phyloP scores from a whole-genome alignment of 768 basidiomycete genomes.

The Rhodocollybia butyracea region DNA sequence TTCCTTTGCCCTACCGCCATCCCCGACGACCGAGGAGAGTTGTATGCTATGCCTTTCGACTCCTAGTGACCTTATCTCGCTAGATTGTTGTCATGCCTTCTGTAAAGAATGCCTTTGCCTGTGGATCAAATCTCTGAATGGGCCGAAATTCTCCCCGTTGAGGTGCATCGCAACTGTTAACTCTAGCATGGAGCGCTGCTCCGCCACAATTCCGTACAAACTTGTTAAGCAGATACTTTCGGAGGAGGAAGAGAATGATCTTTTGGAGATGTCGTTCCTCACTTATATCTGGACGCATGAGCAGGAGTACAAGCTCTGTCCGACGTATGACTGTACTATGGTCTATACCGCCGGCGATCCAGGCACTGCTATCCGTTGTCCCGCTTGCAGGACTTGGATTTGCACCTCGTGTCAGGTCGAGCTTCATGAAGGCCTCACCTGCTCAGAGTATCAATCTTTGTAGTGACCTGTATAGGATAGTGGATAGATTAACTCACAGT shows the following conservation, averaged over 20 bases:
- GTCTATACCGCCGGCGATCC: constrained; percentile 33
- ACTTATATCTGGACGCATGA: constrained; percentile 37
- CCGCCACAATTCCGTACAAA: constrained; percentile 31
- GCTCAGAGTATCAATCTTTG: constrained; percentile 18
- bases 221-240: constrained; percentile 37
- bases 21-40: not conserved
- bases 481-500: too few relatives aligned
- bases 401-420: constrained; percentile 37
- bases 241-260: constrained; percentile 21
- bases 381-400: constrained; percentile 29
- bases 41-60: constrained; percentile 41
- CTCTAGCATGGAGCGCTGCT: constrained; percentile 20
- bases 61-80: constrained; percentile 22
- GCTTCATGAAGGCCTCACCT: constrained; percentile 39
- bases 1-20: constrained; percentile 15
- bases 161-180: constrained; percentile 34
- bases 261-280: constrained; percentile 41
- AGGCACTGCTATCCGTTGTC: constrained; percentile 30
- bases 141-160: constrained; percentile 25
- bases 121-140: constrained; percentile 31
- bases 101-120: constrained; percentile 48
- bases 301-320: constrained; percentile 50
- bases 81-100: constrained; percentile 51
- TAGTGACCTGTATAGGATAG: not conserved
- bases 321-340: constrained; percentile 45